phyloP scores from a whole-genome alignment of 2,329 filamentous ascomycete genomes.

The Cordyceps fumosorosea region DNA sequence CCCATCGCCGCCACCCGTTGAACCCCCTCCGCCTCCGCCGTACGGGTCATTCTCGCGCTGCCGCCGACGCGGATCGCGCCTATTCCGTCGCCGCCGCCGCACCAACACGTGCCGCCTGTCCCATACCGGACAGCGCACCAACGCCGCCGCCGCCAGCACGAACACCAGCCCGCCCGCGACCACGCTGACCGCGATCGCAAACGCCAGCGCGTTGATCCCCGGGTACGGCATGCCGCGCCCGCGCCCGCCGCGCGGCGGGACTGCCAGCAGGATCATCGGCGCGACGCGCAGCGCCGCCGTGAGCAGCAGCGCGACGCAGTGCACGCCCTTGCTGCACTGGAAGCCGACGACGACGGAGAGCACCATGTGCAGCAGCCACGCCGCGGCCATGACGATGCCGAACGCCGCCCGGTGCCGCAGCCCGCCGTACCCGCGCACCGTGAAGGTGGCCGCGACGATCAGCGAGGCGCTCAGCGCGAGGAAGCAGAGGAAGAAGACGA shows the following conservation, averaged over 20 bases:
- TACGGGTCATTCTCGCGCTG: neutral
- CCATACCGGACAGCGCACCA: conserved; percentile 3
- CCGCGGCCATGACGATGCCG: conserved; percentile 7
- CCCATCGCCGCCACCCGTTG: neutral
- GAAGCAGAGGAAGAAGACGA: conserved; percentile 5
- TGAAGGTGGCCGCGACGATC: neutral
- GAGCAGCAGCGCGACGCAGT: conserved; percentile 4
- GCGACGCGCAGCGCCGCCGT: neutral
- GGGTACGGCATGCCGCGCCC: neutral
- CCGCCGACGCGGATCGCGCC: neutral
- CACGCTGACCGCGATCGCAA: conserved; percentile 1
- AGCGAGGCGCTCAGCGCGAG: neutral
- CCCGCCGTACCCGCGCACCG: neutral
- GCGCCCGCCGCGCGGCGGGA: neutral
- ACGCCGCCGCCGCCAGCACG: neutral
- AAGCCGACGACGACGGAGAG: conserved; percentile 1
- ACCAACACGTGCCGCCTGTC: neutral
- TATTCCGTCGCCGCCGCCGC: neutral
- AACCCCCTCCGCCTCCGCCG: neutral
- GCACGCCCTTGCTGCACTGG: neutral
- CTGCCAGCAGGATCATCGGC: conserved; percentile 5
- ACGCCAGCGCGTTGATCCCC: neutral
- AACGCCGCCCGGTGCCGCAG: neutral
- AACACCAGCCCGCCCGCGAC: neutral
- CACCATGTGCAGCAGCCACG: conserved; percentile 4